Conservation (phyloP, 1,139 yeast species). For the Blastobotrys malaysiensis region DNA sequence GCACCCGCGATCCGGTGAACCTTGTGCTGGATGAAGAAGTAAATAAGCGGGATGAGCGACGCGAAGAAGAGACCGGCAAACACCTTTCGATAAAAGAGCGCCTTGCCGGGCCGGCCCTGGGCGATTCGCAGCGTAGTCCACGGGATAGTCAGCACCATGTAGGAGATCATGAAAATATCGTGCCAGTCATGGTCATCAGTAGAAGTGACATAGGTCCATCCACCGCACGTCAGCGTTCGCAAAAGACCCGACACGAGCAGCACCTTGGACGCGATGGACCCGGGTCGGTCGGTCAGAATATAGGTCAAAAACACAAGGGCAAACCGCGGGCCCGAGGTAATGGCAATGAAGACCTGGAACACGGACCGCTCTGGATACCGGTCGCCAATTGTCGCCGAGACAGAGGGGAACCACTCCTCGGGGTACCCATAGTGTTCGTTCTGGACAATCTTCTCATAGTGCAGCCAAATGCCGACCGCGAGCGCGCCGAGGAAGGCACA, state of each 20-base stretch:
- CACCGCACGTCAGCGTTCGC: constrained; percentile 93
- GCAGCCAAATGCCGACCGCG: constrained; percentile 64
- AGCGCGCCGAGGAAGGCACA: constrained; percentile 71
- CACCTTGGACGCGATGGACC: constrained; percentile 40
- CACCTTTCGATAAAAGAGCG: constrained; percentile 47
- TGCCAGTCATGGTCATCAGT: constrained; percentile 97
- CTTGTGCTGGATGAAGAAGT: constrained; percentile 89
- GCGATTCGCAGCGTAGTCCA: constrained; percentile 70
- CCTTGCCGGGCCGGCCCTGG: constrained; percentile 48
- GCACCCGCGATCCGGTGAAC: constrained; percentile 89
- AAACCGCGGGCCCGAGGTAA: constrained; percentile 65
- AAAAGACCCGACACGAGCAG: constrained; percentile 56
- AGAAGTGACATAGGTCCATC: constrained; percentile 96
- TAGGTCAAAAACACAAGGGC: constrained; percentile 60
- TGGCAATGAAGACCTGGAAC: constrained; percentile 67
- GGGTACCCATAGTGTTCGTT: constrained; percentile 88
- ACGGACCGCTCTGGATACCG: constrained; percentile 91
- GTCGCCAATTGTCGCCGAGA: constrained; percentile 94
- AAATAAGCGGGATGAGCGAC: constrained; percentile 71
- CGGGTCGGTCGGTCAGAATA: constrained; percentile 36
- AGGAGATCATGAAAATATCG: constrained; percentile 89
- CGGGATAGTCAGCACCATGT: constrained; percentile 83
- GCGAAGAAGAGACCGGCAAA: constrained; percentile 62
- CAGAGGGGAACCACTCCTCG: constrained; percentile 98
- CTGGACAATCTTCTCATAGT: constrained; percentile 78